Percentiles rank a stretch among this genome's conserved stretches.
Conservation (phyloP, 768 basidiomycete genomes). For the Boletus insuetus region DNA sequence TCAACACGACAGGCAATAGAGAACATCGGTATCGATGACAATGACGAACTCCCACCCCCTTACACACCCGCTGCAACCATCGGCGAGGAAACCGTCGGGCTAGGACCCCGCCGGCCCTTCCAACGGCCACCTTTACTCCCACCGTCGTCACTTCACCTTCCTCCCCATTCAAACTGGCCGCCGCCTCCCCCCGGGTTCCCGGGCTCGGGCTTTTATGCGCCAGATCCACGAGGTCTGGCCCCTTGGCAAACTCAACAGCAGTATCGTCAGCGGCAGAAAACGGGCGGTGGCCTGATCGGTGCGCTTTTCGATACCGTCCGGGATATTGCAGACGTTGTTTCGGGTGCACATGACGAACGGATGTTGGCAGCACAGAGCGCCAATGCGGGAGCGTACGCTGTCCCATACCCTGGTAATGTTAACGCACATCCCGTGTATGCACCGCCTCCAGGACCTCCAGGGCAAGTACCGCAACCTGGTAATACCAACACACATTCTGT, state of each 20-base stretch:
- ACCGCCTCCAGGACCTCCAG: conserved; percentile 8
- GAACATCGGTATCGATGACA: no score
- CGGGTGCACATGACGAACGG: conserved; percentile 22
- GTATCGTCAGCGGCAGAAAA: conserved; percentile 15
- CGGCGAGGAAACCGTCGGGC: conserved; percentile 63
- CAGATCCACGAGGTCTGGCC: conserved; percentile 14
- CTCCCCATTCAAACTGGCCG: not conserved
- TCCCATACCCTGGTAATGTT: conserved; percentile 5
- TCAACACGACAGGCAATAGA: not conserved
- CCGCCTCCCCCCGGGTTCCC: no score
- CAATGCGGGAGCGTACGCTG: conserved; percentile 21
- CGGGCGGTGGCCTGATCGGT: conserved; percentile 28
- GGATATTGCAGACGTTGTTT: conserved; percentile 30
- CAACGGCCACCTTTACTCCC: conserved; percentile 38
- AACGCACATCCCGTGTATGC: conserved; percentile 3
- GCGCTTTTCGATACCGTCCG: conserved; percentile 25
- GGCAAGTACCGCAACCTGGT: not conserved
- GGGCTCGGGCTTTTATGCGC: conserved; percentile 3
- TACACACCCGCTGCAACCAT: conserved; percentile 60
- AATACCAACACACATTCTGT: not conserved
- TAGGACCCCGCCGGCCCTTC: conserved; percentile 63
- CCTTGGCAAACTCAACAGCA: conserved; percentile 23
- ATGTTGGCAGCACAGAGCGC: conserved; percentile 8
- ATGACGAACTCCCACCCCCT: conserved; percentile 67
- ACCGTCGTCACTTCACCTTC: not conserved